phyloP scores from a whole-genome alignment of 495 filamentous ascomycete species.

The Neohortaea acidophila region DNA sequence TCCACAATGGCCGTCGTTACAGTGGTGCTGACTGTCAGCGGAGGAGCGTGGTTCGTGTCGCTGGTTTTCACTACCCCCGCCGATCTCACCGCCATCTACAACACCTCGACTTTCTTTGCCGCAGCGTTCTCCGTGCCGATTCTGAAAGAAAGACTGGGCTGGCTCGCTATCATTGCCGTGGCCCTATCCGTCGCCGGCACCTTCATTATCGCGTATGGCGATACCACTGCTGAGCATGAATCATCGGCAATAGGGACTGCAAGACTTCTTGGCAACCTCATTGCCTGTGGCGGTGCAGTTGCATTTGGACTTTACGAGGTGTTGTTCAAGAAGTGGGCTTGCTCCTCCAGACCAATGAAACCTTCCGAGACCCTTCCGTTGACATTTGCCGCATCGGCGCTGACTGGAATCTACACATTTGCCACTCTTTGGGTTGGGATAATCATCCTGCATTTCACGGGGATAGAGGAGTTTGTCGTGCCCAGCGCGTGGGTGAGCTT shows the following conservation, averaged over 20 bases:
- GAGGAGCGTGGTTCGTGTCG: slow-evolving; percentile 12
- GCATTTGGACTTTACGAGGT: slow-evolving; percentile 18
- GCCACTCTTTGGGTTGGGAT: slow-evolving; percentile 9
- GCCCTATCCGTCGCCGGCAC: slow-evolving; percentile 13
- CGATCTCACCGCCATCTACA: slow-evolving; percentile 19
- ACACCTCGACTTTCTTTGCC: slow-evolving; percentile 17
- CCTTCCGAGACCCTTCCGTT: slow-evolving; percentile 8
- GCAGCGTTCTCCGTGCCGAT: slow-evolving; percentile 17
- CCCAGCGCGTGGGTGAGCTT: slow-evolving; percentile 8
- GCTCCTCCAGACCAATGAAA: slow-evolving; percentile 10
- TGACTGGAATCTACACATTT: slow-evolving; percentile 17
- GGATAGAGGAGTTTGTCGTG: slow-evolving; percentile 12
- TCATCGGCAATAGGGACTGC: slow-evolving; percentile 7
- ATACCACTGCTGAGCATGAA: slow-evolving; percentile 12
- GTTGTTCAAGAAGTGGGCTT: slow-evolving; percentile 20
- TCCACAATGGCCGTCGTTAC: slow-evolving; percentile 12
- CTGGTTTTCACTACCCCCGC: slow-evolving; percentile 15
- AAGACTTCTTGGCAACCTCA: slow-evolving; percentile 14
- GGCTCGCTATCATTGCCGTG: slow-evolving; percentile 10
- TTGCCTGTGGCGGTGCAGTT: slow-evolving; percentile 13
- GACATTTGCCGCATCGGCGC: slow-evolving; percentile 11
- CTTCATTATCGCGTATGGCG: slow-evolving; percentile 18
- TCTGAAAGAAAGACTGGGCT: slow-evolving; percentile 12
- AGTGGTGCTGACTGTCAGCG: slow-evolving; percentile 11
- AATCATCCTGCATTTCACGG: slow-evolving; percentile 10